These are phyloP conservation scores for Botrytis porri DNA, from an alignment of 2,329 filamentous ascomycete genomes.

Conservation along the genomic window DNA sequence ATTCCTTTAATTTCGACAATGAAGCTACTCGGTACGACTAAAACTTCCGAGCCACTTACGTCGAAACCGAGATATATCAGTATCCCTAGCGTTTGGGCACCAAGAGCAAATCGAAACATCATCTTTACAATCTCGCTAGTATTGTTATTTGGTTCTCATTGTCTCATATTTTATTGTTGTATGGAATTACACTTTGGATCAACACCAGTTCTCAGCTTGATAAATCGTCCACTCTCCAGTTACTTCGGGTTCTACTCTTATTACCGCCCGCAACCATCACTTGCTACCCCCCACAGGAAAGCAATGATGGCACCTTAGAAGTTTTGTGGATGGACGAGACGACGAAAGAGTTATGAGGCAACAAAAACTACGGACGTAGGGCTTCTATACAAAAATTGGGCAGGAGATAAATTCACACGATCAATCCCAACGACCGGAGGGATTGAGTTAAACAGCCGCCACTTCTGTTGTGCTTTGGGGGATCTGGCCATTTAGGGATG, in stretches of 20 bases:
- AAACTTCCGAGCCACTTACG: not conserved
- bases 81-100: not conserved
- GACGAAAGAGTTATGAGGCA: not conserved
- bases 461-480: not conserved
- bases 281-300: not conserved
- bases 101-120: not conserved
- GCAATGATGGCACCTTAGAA: not conserved
- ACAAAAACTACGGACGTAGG: not conserved
- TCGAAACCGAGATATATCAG: not conserved
- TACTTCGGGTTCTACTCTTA: not conserved
- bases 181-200: not conserved
- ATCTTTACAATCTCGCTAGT: not conserved
- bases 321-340: not conserved
- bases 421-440: not conserved
- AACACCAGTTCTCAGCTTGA: not conserved
- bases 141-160: not conserved
- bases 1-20: not conserved
- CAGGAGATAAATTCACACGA: not conserved
- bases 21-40: not conserved
- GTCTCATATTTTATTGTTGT: not conserved
- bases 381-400: not conserved
- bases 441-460: not conserved
- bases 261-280: not conserved
- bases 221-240: not conserved
- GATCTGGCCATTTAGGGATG: not conserved